These are phyloP conservation scores for Penicillium psychrosexuale DNA, from an alignment of 2,329 filamentous ascomycete genomes.

Conservation along the genomic window DNA sequence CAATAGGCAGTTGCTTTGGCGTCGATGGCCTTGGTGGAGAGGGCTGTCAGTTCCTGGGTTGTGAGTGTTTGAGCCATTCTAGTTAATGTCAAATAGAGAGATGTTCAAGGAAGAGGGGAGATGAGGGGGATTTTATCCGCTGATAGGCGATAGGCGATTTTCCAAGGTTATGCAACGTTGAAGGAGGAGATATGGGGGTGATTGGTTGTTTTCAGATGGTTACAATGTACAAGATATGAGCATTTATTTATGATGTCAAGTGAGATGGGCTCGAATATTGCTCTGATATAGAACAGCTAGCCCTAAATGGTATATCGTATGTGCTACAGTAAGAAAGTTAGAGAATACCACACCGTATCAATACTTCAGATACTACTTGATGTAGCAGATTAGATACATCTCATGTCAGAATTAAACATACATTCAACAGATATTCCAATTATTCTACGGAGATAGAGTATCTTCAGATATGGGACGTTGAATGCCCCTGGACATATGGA, in stretches of 20 bases:
- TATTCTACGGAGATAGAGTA: neutral
- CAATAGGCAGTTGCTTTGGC: conserved; percentile 83
- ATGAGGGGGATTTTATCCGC: neutral
- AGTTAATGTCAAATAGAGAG: neutral
- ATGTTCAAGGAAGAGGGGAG: neutral
- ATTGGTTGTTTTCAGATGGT: neutral
- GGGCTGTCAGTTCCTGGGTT: conserved; percentile 59
- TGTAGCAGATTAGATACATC: neutral
- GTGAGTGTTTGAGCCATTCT: conserved; percentile 45
- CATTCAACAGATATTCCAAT: neutral
- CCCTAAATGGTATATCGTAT: neutral
- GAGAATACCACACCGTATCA: neutral
- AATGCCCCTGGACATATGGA: neutral
- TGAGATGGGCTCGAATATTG: neutral
- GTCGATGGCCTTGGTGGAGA: conserved; percentile 61
- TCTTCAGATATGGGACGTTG: neutral
- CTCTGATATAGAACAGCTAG: neutral
- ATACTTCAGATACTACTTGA: neutral
- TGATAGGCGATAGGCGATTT: neutral
- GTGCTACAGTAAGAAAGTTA: neutral
- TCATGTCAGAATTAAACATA: neutral
- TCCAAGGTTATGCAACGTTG: neutral
- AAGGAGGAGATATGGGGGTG: neutral
- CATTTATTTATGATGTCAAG: neutral
- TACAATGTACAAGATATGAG: neutral